Evolutionary conservation across 441 rosid genomes (phyloP).

Genomic region (Pelargonium cotyledonis): DNA sequence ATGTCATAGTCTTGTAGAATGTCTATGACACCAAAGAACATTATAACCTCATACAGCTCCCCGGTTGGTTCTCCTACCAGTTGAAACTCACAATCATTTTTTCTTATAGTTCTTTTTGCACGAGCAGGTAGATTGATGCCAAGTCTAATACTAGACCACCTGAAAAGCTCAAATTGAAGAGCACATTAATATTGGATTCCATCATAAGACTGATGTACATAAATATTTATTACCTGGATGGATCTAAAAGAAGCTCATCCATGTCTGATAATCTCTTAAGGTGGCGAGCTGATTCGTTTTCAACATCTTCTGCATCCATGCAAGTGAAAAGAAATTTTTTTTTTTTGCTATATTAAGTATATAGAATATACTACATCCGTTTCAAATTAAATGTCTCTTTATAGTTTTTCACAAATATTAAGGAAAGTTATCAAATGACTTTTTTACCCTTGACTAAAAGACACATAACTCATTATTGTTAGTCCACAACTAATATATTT

Average conservation of each 20-base stretch:
- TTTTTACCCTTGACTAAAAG: no score
- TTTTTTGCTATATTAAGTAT: no score
- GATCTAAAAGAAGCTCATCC: constrained; percentile 56
- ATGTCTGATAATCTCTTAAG: no score
- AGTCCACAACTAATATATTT: no score
- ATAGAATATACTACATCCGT: no score
- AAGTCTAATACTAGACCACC: constrained; percentile 59
- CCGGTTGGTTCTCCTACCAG: constrained; percentile 85
- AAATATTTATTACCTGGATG: constrained; percentile 44
- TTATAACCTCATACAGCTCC: constrained; percentile 59
- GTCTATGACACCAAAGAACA: constrained; percentile 86
- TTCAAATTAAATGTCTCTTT: no score
- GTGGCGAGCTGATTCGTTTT: constrained; percentile 31
- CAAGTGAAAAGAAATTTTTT: background rate
- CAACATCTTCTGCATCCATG: constrained; percentile 32
- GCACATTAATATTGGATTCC: no score
- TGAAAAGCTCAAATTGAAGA: no score
- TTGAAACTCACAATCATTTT: constrained; percentile 50
- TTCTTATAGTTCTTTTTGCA: constrained; percentile 67
- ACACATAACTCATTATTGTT: no score
- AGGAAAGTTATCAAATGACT: no score
- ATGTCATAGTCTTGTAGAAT: constrained; percentile 93
- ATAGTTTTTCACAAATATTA: no score
- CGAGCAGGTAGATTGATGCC: constrained; percentile 77
- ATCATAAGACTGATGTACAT: constrained; percentile 9